phyloP scores from a whole-genome alignment of 371 early-diverging fungal genomes.

The Apophysomyces sp. region DNA sequence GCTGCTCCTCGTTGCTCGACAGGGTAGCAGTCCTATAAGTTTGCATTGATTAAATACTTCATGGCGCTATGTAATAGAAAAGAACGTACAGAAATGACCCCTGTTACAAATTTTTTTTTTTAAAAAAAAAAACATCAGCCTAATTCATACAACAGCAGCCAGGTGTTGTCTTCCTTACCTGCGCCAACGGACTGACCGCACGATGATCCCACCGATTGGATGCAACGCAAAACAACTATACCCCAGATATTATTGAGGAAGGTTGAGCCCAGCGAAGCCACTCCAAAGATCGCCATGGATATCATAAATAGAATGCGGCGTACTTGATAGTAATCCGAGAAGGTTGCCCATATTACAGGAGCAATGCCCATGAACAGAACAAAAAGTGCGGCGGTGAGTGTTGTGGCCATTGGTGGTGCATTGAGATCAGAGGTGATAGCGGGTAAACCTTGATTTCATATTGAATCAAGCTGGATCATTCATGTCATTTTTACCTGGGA shows the following conservation, averaged over 20 bases:
- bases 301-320: slow-evolving; percentile 55
- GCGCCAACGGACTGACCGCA: slow-evolving; percentile 67
- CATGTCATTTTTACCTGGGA: background rate
- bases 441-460: slow-evolving; percentile 4
- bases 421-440: slow-evolving; percentile 5
- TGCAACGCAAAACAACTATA: slow-evolving; percentile 62
- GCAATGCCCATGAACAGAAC: slow-evolving; percentile 46
- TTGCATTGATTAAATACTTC: background rate
- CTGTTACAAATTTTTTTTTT: too few species aligned
- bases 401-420: slow-evolving; percentile 24
- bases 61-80: background rate
- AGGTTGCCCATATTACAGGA: slow-evolving; percentile 55
- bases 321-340: slow-evolving; percentile 55
- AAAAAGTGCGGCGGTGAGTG: slow-evolving; percentile 41
- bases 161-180: slow-evolving; percentile 25
- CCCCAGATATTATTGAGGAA: slow-evolving; percentile 57
- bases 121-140: background rate
- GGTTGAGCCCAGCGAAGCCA: slow-evolving; percentile 66
- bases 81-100: background rate
- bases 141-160: background rate
- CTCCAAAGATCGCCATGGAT: slow-evolving; percentile 58
- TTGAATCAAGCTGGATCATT: background rate
- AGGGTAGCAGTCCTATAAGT: slow-evolving; percentile 24
- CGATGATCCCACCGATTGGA: slow-evolving; percentile 73
- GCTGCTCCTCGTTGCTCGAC: slow-evolving; percentile 33